These are phyloP conservation scores for Caryopteris hybrid DNA, from an alignment of 305 asterid species.

Conservation along the genomic window DNA sequence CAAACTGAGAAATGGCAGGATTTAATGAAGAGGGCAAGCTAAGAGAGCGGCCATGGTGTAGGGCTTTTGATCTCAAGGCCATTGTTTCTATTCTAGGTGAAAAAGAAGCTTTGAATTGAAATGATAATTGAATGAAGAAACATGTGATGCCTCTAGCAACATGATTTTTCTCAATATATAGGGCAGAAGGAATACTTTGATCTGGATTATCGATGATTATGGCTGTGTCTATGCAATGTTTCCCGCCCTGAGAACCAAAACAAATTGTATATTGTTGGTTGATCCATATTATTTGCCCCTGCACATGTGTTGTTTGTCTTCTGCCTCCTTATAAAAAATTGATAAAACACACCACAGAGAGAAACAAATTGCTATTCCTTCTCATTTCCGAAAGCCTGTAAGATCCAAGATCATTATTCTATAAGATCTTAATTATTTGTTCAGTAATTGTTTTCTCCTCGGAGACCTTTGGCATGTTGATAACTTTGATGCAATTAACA, in stretches of 20 bases:
- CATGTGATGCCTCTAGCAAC: neutral
- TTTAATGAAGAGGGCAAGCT: slow-evolving; percentile 9
- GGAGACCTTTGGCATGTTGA: neutral
- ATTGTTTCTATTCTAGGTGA: neutral
- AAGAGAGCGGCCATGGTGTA: slow-evolving; percentile 14
- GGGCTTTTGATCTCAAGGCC: slow-evolving; percentile 9
- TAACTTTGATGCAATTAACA: neutral
- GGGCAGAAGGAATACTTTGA: neutral
- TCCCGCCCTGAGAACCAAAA: neutral
- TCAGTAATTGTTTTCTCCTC: too few species aligned
- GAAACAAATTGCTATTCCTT: neutral
- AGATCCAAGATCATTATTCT: too few species aligned
- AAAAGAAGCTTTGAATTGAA: neutral
- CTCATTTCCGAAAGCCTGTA: neutral
- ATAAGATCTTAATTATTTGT: too few species aligned
- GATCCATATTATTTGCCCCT: neutral
- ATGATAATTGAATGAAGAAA: neutral
- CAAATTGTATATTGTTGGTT: too few species aligned
- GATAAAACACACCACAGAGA: too few species aligned
- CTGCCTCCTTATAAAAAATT: too few species aligned
- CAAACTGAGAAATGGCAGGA: neutral
- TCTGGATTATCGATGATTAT: neutral
- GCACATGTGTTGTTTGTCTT: too few species aligned
- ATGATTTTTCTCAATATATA: neutral
- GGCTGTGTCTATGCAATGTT: slow-evolving; percentile 14